Percentiles rank a stretch among this genome's conserved stretches.
Conservation (phyloP, 2,329 filamentous ascomycete genomes). For the Talaromyces marneffei region DNA sequence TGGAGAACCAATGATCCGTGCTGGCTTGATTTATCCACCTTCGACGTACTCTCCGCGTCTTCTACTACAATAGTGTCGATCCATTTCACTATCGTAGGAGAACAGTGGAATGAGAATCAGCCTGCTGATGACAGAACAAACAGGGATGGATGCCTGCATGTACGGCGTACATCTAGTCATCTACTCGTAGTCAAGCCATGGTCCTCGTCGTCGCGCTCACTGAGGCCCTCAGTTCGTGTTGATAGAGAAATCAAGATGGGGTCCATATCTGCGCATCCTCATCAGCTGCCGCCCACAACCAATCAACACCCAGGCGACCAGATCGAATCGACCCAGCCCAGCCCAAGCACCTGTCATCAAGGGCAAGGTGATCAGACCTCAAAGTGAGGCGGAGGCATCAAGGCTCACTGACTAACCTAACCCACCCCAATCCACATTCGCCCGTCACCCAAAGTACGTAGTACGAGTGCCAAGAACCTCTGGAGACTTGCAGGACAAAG, state of each 20-base stretch:
- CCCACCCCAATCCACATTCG: neutral
- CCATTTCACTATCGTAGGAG: neutral
- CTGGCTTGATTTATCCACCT: neutral
- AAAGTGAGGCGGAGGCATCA: constrained; percentile 8
- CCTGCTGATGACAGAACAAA: neutral
- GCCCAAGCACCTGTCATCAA: neutral
- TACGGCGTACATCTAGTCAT: neutral
- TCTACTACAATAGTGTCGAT: neutral
- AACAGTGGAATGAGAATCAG: neutral
- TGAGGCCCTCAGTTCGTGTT: neutral
- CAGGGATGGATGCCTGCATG: neutral
- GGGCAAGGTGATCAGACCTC: constrained; percentile 4
- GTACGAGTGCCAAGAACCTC: no score
- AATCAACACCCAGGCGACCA: neutral
- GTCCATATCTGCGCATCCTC: neutral
- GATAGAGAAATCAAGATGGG: neutral
- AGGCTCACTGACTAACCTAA: neutral
- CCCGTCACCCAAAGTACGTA: neutral
- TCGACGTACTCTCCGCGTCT: neutral
- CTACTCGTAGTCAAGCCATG: neutral
- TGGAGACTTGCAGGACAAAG: neutral
- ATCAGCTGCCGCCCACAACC: neutral
- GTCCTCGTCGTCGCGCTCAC: neutral
- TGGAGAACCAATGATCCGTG: constrained; percentile 1
- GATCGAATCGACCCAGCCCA: neutral